Evolutionary conservation across 2,329 filamentous ascomycete genomes (phyloP).

Genomic region (Fusarium longipes): DNA sequence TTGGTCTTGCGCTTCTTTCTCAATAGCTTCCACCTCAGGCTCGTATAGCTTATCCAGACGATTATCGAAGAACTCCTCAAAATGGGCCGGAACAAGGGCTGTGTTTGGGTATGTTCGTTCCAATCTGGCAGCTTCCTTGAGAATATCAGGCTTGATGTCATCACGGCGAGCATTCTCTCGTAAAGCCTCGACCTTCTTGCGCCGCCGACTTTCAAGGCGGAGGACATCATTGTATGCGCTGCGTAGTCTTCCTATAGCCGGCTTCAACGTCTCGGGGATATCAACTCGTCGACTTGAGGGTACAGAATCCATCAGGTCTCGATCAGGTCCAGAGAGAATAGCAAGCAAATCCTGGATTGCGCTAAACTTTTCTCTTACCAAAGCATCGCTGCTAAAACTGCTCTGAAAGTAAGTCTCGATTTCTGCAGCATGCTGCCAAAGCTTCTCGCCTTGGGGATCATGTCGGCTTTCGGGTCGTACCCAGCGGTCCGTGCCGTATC

Average conservation of each 20-base stretch:
- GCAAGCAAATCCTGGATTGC: constrained; percentile 79
- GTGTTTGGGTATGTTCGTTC: constrained; percentile 89
- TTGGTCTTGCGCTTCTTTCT: constrained; percentile 80
- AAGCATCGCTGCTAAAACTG: constrained; percentile 65
- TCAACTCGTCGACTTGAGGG: constrained; percentile 84
- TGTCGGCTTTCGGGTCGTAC: constrained; percentile 73
- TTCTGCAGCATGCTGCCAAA: constrained; percentile 80
- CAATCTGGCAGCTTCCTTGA: constrained; percentile 83
- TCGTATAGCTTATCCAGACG: constrained; percentile 83
- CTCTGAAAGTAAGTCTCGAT: constrained; percentile 87
- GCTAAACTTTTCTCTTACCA: constrained; percentile 81
- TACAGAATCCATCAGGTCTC: constrained; percentile 86
- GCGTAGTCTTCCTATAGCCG: constrained; percentile 80
- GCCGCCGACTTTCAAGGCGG: constrained; percentile 82
- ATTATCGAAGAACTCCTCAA: constrained; percentile 89
- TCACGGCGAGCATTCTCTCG: constrained; percentile 84
- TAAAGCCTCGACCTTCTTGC: constrained; percentile 81
- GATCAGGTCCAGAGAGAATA: constrained; percentile 81
- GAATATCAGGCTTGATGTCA: constrained; percentile 87
- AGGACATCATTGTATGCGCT: constrained; percentile 86
- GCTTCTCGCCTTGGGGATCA: constrained; percentile 73
- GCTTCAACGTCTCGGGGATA: constrained; percentile 83
- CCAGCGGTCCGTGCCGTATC: constrained; percentile 92
- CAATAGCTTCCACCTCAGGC: constrained; percentile 75
- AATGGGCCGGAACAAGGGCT: constrained; percentile 86